These are phyloP conservation scores for Ustilago bromivora DNA, from an alignment of 1,284 basidiomycete genomes.

Conservation along the genomic window DNA sequence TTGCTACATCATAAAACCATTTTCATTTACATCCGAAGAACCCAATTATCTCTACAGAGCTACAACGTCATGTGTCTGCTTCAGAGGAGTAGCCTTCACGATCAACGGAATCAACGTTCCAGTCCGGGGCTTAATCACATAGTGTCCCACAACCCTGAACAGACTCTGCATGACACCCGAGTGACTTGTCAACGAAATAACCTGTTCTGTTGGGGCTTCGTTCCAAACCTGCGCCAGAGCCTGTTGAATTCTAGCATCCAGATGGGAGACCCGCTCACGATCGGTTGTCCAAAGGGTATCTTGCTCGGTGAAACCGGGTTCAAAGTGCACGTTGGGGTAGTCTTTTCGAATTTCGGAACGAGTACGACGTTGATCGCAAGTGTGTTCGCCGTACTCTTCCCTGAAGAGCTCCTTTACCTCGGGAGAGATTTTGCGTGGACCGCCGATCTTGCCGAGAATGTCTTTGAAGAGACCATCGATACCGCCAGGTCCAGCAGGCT, in stretches of 20 bases:
- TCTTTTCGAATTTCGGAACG: constrained; percentile 23
- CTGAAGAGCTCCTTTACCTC: constrained; percentile 42
- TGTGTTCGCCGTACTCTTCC: constrained; percentile 54
- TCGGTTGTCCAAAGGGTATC: constrained; percentile 39
- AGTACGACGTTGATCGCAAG: constrained; percentile 47
- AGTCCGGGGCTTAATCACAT: constrained; percentile 39
- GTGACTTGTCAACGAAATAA: constrained; percentile 47
- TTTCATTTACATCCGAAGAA: background rate
- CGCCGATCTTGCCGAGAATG: constrained; percentile 3
- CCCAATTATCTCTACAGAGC: background rate
- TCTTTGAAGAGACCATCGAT: constrained; percentile 1
- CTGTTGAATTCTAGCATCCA: constrained; percentile 33
- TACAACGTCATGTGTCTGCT: background rate
- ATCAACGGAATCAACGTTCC: constrained; percentile 53
- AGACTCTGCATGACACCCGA: constrained; percentile 57
- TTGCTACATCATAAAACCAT: background rate
- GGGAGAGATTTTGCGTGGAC: background rate
- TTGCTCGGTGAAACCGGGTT: constrained; percentile 24
- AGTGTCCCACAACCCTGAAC: constrained; percentile 37
- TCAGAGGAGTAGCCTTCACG: constrained; percentile 51
- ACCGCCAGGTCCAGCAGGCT: background rate
- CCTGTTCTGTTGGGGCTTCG: constrained; percentile 32
- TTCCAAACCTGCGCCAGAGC: constrained; percentile 38
- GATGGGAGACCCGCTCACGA: constrained; percentile 24
- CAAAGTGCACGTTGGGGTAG: constrained; percentile 44